These are phyloP conservation scores for Microascus cirrosus DNA, from an alignment of 2,329 filamentous ascomycete genomes.

Conservation along the genomic window DNA sequence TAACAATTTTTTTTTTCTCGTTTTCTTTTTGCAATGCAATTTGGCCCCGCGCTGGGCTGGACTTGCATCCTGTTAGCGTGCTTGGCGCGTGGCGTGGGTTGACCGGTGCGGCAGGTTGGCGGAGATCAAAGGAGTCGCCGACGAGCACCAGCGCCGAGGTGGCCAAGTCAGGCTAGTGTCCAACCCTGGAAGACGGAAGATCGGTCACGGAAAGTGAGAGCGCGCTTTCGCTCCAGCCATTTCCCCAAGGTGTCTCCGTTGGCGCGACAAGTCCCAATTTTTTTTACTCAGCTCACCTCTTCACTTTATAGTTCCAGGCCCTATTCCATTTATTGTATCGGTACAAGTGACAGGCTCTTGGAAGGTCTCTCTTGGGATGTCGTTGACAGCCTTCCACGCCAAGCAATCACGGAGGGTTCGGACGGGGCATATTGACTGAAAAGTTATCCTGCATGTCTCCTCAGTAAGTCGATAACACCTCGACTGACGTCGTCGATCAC, in stretches of 20 bases:
- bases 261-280: not conserved
- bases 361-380: too few relatives aligned
- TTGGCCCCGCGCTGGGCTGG: not conserved
- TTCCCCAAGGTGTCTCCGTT: not conserved
- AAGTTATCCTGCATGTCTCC: too few relatives aligned
- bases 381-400: too few relatives aligned
- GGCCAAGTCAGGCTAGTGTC: not conserved
- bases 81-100: slow-evolving; percentile 1
- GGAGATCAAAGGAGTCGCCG: not conserved
- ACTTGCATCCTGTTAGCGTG: not conserved
- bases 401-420: too few relatives aligned
- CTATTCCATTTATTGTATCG: not conserved
- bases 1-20: not conserved
- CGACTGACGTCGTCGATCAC: too few relatives aligned
- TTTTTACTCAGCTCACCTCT: not conserved
- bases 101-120: not conserved
- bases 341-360: too few relatives aligned
- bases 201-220: slow-evolving; percentile 2
- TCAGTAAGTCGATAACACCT: too few relatives aligned
- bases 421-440: too few relatives aligned
- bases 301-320: not conserved
- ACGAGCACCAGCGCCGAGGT: not conserved
- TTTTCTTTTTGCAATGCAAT: too few relatives aligned
- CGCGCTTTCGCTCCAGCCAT: not conserved
- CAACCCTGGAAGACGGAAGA: not conserved